These are phyloP conservation scores for Leccinum fibrillosum DNA, from an alignment of 768 basidiomycete genomes.

Conservation along the genomic window DNA sequence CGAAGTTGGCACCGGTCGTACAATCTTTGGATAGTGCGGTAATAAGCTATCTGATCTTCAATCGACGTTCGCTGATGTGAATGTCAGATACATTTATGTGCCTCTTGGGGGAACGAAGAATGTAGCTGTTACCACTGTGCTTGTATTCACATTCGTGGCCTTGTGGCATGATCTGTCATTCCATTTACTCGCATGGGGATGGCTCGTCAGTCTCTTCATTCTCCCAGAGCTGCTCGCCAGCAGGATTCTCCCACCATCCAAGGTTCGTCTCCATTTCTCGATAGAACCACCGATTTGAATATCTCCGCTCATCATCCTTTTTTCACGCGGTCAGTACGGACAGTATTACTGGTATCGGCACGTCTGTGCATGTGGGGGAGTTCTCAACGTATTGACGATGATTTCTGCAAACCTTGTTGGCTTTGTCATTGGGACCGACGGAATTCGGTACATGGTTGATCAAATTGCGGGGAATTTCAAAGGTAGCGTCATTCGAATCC, in stretches of 20 bases:
- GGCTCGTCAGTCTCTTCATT: slow-evolving; percentile 90
- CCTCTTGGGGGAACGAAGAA: slow-evolving; percentile 77
- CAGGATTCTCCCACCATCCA: slow-evolving; percentile 55
- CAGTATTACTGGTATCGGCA: slow-evolving; percentile 79
- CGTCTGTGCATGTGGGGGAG: slow-evolving; percentile 75
- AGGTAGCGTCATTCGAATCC: slow-evolving; percentile 42
- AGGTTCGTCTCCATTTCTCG: slow-evolving; percentile 40
- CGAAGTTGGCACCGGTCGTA: slow-evolving; percentile 95
- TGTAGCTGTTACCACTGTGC: slow-evolving; percentile 56
- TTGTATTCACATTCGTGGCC: slow-evolving; percentile 95
- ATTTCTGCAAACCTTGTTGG: slow-evolving; percentile 92
- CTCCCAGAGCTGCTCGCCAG: slow-evolving; percentile 74
- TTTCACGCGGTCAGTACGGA: slow-evolving; percentile 53
- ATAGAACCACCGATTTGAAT: neutral
- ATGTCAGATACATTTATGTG: slow-evolving; percentile 83
- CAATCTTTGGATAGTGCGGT: slow-evolving; percentile 94
- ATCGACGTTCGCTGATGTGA: neutral
- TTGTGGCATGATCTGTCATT: slow-evolving; percentile 96
- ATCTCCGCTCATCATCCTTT: neutral
- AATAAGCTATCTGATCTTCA: slow-evolving; percentile 11
- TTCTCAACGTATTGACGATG: slow-evolving; percentile 85
- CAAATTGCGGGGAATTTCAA: slow-evolving; percentile 62
- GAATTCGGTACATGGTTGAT: slow-evolving; percentile 60
- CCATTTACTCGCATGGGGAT: slow-evolving; percentile 89
- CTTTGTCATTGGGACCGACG: slow-evolving; percentile 88